Base-by-base conservation (phyloP, 106 monocot species). In the Triglochin maritima region DNA sequence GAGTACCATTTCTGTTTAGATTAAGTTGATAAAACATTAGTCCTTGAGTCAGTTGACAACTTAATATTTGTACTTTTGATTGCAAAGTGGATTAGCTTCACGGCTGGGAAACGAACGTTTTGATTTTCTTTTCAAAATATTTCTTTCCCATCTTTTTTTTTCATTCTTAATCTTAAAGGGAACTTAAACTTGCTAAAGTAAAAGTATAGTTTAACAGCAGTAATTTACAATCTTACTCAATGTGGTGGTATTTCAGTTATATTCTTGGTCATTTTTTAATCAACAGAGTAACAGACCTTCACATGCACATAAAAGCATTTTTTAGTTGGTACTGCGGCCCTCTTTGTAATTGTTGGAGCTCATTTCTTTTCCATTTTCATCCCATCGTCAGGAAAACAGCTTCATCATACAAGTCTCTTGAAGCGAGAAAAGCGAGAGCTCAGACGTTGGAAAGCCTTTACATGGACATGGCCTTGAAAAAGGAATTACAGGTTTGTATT, bases 381-480 rank as follows among this genome's bases (percentile, higher is more conserved):
- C 14, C 60, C 50, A 50, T 53, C 60, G 48, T 7, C 45, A 96
- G 96, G 84, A 98, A 96, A 83, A 86, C 64, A 59, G 74, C 71
- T 48, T 11, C 80, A 62, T 85, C 96, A 57, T 98, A 98, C 74
- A 81, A 71, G 68, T 85, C 91, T 66, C 76, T 88, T 52, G 88
- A 91, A 67, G 81, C 69, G 51, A 83, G 91, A 77, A 88, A 79
- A 51, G 74, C 74, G 46, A 81, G 91, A 53, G 74, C 79, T 10
- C 63, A 84, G 56, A 65, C 86, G 62, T 78, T 98, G 47, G 88
- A 91, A 64, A 98, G 86, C 51, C 44, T 98, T 55, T 88, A 91
- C 57, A 54, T 69, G 6, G 82, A 88, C 50, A 98, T 98, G 96
- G 69, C 86, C n/a, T 76, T 98, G 76, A 77, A 88, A 65, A 91